These are phyloP conservation scores for Oemleria cerasiformis DNA, from an alignment of 306 rosid genomes.

Conservation along the genomic window DNA sequence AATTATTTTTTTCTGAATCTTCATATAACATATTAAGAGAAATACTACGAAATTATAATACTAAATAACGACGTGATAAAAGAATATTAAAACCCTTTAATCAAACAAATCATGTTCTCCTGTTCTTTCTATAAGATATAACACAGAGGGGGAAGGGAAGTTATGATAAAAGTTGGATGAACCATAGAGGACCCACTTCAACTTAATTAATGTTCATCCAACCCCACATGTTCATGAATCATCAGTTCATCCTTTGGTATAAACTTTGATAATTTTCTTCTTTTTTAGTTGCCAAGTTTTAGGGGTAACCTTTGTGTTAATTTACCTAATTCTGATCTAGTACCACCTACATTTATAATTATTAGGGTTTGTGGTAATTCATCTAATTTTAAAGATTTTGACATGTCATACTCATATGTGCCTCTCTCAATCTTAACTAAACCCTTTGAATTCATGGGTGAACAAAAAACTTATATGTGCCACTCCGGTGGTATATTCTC, in stretches of 20 bases:
- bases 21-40: no score
- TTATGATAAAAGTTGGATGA: constrained; percentile 20
- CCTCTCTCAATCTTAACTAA: no score
- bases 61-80: no score
- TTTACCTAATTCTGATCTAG: neutral
- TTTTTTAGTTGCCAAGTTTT: neutral
- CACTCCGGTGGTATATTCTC: no score
- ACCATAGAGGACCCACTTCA: constrained; percentile 20
- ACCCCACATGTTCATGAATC: neutral
- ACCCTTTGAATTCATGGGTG: no score
- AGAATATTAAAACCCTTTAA: no score
- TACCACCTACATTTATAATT: constrained; percentile 1
- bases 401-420: neutral
- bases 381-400: constrained; percentile 17
- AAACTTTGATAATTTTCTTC: constrained; percentile 5
- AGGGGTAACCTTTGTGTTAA: constrained; percentile 13
- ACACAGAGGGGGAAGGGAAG: no score
- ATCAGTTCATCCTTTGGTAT: neutral
- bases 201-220: constrained; percentile 1
- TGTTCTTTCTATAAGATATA: no score
- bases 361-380: constrained; percentile 19
- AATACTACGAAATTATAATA: no score
- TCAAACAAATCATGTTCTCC: no score
- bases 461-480: no score
- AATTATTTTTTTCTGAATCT: no score